These are phyloP conservation scores for Quillaja saponaria DNA, from an alignment of 306 rosid species.

Conservation along the genomic window DNA sequence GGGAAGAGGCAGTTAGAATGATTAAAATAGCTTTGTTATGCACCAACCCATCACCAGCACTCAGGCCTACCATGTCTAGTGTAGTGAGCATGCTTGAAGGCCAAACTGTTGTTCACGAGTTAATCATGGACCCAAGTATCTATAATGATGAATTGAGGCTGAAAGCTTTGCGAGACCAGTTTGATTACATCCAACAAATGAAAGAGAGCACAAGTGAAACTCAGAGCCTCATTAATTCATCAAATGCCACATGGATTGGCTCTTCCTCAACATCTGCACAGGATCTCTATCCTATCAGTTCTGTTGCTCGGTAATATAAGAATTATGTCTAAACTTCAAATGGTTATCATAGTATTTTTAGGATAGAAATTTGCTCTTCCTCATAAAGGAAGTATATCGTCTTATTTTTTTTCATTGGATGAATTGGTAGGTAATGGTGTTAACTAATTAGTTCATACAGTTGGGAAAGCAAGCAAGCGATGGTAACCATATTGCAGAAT, in stretches of 20 bases:
- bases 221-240: background rate
- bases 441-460: no score
- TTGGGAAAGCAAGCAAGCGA: no score
- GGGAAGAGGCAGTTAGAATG: conserved; percentile 45
- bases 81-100: conserved; percentile 73
- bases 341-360: background rate
- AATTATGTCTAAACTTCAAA: no score
- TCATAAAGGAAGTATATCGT: no score
- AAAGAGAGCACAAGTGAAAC: background rate
- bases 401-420: no score
- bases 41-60: conserved; percentile 46
- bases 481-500: no score
- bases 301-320: background rate
- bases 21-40: conserved; percentile 60
- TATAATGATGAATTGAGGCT: conserved; percentile 42
- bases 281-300: background rate
- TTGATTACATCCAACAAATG: no score
- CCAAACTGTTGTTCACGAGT: conserved; percentile 38
- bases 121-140: conserved; percentile 23
- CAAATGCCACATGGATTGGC: background rate
- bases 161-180: conserved; percentile 38
- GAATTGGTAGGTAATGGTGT: no score
- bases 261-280: conserved; percentile 11
- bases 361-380: no score
- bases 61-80: conserved; percentile 62